Evolutionary conservation across 2,329 filamentous ascomycete genomes (phyloP).

Genomic region (Sporothrix luriei): DNA sequence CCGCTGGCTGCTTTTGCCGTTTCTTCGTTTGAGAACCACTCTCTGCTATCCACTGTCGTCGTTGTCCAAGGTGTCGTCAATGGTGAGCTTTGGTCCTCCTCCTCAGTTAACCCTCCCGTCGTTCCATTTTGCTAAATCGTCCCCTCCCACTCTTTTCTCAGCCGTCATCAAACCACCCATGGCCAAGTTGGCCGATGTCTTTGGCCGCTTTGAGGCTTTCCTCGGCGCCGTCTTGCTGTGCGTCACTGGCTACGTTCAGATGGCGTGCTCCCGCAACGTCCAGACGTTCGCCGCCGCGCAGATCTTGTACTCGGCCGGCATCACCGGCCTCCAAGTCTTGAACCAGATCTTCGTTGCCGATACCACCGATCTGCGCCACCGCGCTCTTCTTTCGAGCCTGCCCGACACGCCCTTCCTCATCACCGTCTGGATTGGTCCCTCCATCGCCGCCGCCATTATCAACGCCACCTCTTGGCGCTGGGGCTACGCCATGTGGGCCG

Average conservation of each 20-base stretch:
- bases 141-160: slow-evolving; percentile 32
- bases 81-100: slow-evolving; percentile 44
- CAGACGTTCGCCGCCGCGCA: slow-evolving; percentile 56
- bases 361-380: slow-evolving; percentile 61
- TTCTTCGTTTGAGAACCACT: slow-evolving; percentile 64
- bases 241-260: slow-evolving; percentile 59
- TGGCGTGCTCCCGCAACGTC: slow-evolving; percentile 58
- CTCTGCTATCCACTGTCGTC: slow-evolving; percentile 64
- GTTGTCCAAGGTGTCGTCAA: slow-evolving; percentile 67
- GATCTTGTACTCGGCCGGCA: slow-evolving; percentile 63
- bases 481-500: slow-evolving; percentile 65
- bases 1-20: slow-evolving; percentile 65
- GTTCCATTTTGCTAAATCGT: slow-evolving; percentile 21
- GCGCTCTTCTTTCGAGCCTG: slow-evolving; percentile 61
- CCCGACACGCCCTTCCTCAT: slow-evolving; percentile 63
- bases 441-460: slow-evolving; percentile 54
- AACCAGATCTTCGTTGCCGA: slow-evolving; percentile 68
- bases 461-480: slow-evolving; percentile 58
- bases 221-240: slow-evolving; percentile 56
- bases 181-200: slow-evolving; percentile 64
- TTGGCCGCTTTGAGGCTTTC: slow-evolving; percentile 64
- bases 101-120: not conserved
- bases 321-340: slow-evolving; percentile 52
- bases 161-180: slow-evolving; percentile 63
- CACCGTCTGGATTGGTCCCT: slow-evolving; percentile 63